Percentiles rank a stretch among this genome's conserved stretches.
phyloP scores from a whole-genome alignment of 2,329 filamentous ascomycete species.

The Herpotrichia juniperi region DNA sequence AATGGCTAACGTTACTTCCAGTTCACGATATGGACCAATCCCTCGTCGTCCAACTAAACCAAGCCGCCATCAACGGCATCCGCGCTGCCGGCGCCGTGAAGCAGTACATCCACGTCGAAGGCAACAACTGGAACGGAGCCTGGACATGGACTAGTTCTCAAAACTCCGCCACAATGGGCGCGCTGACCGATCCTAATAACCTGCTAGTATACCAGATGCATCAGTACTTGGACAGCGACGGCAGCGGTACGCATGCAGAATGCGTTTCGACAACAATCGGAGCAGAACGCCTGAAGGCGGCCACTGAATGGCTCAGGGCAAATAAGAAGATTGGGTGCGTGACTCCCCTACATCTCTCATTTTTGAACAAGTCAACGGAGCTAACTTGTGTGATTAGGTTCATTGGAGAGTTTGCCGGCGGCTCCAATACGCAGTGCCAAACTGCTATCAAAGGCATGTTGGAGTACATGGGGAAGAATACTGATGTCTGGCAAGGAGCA shows the following conservation, averaged over 20 bases:
- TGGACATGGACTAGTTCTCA: constrained; percentile 53
- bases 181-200: constrained; percentile 53
- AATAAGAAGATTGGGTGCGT: constrained; percentile 56
- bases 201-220: constrained; percentile 63
- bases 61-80: constrained; percentile 48
- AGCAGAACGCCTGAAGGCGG: constrained; percentile 52
- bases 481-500: constrained; percentile 56
- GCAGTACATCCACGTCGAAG: constrained; percentile 62
- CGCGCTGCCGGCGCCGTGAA: constrained; percentile 42
- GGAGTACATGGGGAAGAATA: constrained; percentile 51
- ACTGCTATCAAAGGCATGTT: constrained; percentile 55
- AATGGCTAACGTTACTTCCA: constrained; percentile 4
- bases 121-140: constrained; percentile 51
- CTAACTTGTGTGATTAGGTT: too few relatives aligned
- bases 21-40: constrained; percentile 42
- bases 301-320: constrained; percentile 56
- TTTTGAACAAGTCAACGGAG: too few relatives aligned
- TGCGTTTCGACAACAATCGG: constrained; percentile 58
- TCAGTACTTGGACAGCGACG: constrained; percentile 61
- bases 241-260: constrained; percentile 53
- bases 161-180: constrained; percentile 49
- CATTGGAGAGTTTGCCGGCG: constrained; percentile 59
- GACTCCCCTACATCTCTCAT: too few relatives aligned
- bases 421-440: constrained; percentile 54
- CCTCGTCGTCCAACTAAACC: constrained; percentile 45